phyloP scores from a whole-genome alignment of 495 filamentous ascomycete species.

The Aspergillus cristatus region DNA sequence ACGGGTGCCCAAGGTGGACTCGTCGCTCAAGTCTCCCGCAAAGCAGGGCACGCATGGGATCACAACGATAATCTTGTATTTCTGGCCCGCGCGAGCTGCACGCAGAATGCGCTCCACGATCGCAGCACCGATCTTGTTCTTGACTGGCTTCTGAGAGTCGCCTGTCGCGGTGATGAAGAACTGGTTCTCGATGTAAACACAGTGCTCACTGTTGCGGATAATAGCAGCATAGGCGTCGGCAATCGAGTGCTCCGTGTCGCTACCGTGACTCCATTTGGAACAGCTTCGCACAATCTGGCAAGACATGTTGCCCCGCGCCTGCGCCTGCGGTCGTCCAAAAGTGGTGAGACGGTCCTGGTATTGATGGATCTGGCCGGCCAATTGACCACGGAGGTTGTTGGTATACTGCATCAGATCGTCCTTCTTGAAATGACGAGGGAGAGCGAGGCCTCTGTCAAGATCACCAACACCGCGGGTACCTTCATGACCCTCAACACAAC shows the following conservation, averaged over 20 bases:
- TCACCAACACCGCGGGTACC: constrained; percentile 17
- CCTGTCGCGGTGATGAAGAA: constrained; percentile 94
- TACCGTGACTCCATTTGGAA: constrained; percentile 64
- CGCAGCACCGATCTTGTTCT: constrained; percentile 78
- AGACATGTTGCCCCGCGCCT: constrained; percentile 40
- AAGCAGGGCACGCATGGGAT: constrained; percentile 89
- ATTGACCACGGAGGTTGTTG: constrained; percentile 30
- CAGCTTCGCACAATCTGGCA: constrained; percentile 64
- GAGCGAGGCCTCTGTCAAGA: constrained; percentile 21
- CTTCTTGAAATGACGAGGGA: constrained; percentile 21
- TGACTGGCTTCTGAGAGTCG: constrained; percentile 65
- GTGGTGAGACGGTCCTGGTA: constrained; percentile 33
- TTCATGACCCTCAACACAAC: constrained; percentile 31
- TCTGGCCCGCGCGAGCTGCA: constrained; percentile 59
- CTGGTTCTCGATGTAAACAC: constrained; percentile 93
- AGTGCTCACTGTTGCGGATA: constrained; percentile 74
- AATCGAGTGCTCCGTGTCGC: constrained; percentile 72
- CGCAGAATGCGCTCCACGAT: constrained; percentile 83
- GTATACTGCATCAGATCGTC: constrained; percentile 26
- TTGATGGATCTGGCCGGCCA: constrained; percentile 40
- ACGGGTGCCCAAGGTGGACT: constrained; percentile 73
- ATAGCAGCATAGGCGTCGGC: constrained; percentile 78
- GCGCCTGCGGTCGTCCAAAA: constrained; percentile 16
- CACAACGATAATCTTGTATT: constrained; percentile 75
- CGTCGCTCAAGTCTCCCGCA: constrained; percentile 74